phyloP scores from a whole-genome alignment of 2,329 filamentous ascomycete species.

The Alternaria panax region DNA sequence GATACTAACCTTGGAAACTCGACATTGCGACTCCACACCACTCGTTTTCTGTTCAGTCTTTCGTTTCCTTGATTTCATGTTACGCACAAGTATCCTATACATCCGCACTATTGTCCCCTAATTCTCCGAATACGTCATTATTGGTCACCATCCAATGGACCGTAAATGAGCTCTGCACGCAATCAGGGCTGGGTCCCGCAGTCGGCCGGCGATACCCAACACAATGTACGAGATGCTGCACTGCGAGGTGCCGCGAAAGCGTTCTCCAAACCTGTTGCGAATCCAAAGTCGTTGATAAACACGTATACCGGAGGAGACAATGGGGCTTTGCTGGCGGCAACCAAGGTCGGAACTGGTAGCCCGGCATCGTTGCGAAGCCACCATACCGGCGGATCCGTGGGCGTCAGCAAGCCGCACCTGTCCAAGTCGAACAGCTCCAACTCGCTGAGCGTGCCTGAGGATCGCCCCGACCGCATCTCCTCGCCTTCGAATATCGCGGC shows the following conservation, averaged over 20 bases:
- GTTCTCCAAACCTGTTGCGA: constrained; percentile 55
- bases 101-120: constrained; percentile 10
- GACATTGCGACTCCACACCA: constrained; percentile 16
- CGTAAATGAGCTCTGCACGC: constrained; percentile 48
- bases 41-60: constrained; percentile 20
- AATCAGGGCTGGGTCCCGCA: constrained; percentile 39
- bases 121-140: constrained; percentile 22
- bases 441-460: constrained; percentile 41
- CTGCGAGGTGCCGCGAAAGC: constrained; percentile 58
- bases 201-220: constrained; percentile 44
- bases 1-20: constrained; percentile 15
- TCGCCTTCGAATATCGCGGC: constrained; percentile 70
- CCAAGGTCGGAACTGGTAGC: constrained; percentile 48
- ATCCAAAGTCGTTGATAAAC: constrained; percentile 50
- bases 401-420: constrained; percentile 31
- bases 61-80: constrained; percentile 21
- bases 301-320: constrained; percentile 51
- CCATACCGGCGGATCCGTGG: constrained; percentile 41
- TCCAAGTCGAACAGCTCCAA: constrained; percentile 42
- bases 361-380: constrained; percentile 37
- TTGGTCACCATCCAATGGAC: constrained; percentile 40
- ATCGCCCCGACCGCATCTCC: constrained; percentile 46
- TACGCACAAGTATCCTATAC: constrained; percentile 7
- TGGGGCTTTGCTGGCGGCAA: constrained; percentile 57
- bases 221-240: constrained; percentile 54